phyloP scores from a whole-genome alignment of 495 filamentous ascomycete genomes.

The Hypoxylon subgilvum region DNA sequence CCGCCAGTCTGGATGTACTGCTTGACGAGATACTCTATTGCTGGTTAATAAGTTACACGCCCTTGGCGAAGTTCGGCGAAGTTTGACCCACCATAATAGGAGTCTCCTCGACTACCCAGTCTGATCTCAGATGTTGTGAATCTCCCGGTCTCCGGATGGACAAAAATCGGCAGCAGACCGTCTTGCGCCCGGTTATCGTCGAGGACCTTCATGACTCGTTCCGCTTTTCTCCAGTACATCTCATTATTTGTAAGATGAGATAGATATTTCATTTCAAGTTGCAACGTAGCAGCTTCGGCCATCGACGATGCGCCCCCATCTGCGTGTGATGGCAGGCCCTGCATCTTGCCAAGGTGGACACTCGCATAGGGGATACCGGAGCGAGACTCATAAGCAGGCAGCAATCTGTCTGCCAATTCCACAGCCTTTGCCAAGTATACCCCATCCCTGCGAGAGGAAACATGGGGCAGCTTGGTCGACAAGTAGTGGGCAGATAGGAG shows the following conservation, averaged over 20 bases:
- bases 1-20: conserved; percentile 74
- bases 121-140: conserved; percentile 76
- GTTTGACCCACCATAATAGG: conserved; percentile 62
- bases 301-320: conserved; percentile 77
- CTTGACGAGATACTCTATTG: conserved; percentile 80
- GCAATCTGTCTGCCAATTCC: conserved; percentile 71
- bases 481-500: conserved; percentile 81
- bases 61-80: not conserved
- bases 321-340: conserved; percentile 67
- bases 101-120: conserved; percentile 78
- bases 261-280: conserved; percentile 86
- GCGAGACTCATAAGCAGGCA: conserved; percentile 73
- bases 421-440: conserved; percentile 79
- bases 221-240: conserved; percentile 75
- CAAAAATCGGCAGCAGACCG: conserved; percentile 76
- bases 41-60: conserved; percentile 11
- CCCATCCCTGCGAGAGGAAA: conserved; percentile 57
- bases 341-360: conserved; percentile 70
- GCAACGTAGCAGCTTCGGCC: conserved; percentile 73
- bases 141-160: conserved; percentile 68
- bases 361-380: conserved; percentile 77
- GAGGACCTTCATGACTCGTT: conserved; percentile 75
- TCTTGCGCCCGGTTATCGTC: conserved; percentile 67
- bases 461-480: conserved; percentile 42
- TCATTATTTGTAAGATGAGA: conserved; percentile 77